Base-by-base conservation (phyloP, 169 alveolate species). In the Perkinsus marinus region DNA sequence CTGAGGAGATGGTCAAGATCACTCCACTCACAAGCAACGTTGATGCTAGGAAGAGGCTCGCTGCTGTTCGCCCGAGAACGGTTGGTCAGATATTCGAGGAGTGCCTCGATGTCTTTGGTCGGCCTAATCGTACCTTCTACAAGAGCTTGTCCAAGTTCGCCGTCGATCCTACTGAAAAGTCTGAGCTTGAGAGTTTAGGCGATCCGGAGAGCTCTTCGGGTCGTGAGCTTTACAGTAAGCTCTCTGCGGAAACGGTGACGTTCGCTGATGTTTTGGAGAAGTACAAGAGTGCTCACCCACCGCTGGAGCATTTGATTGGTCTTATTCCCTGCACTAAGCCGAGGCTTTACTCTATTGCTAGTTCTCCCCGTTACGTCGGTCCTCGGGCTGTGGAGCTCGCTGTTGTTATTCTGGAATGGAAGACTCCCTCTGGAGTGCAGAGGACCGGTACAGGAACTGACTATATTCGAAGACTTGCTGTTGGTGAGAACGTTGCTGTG, bases 291-390 rank as follows among this genome's bases (percentile, higher is more conserved):
- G 93, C 93, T 26, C 90, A 92, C n/a, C 95, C 94, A 9, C 57
- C 92, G 68, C 57, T 93, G 19, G 92, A 46, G 68, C 95, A 93
- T 39, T 92, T 93, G 68, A 57, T 93, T 43, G 92, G 90, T 90
- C 13, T 92, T 37, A 68, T 93, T 10, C 95, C 95, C n/a, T 90
- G 91, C 43, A 89, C 92, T 36, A 93, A 93, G 57, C 91, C 95
- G 16, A 89, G 95, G 46, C 91, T 90, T 19, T 93, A 93, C 89
- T 93, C 95, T 36, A 93, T 93, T 38, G 95, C 95, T 2, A 90
- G 93, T 36, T 93, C 92, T 30, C 90, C 36, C 38, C 90, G 93
- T 34, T 92, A 36, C 90, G 46, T 90, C 10, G 90, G 68, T 57
- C 43, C 91, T 0, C 26, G 34, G 34, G 79, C 79, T 2, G 79